Evolutionary conservation across 2,329 filamentous ascomycete species (phyloP).

Genomic region (Neopestalotiopsis clavispora): DNA sequence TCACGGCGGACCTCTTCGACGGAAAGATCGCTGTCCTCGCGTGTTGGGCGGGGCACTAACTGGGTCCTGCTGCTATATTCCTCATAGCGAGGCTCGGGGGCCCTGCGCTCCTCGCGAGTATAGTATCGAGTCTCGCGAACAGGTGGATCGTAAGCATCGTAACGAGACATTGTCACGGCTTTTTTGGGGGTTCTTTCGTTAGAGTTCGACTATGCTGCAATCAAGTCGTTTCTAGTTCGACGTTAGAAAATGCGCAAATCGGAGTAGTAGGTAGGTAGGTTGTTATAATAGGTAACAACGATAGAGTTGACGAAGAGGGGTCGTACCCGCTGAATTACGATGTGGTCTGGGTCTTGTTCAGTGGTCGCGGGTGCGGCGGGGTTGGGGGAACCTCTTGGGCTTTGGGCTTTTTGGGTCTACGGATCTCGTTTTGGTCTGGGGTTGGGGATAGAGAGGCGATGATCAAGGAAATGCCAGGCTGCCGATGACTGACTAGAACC

Average conservation of each 20-base stretch:
- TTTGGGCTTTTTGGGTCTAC: background rate
- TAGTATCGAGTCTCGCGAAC: conserved; percentile 55
- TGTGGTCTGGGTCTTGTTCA: background rate
- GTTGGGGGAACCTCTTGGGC: background rate
- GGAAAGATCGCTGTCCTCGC: conserved; percentile 76
- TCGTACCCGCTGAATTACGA: conserved; percentile 6
- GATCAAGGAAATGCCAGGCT: background rate
- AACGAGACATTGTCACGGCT: conserved; percentile 46
- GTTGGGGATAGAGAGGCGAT: background rate
- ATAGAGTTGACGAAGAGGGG: conserved; percentile 14
- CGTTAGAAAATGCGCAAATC: background rate
- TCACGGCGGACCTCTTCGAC: conserved; percentile 85
- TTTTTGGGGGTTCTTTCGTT: conserved; percentile 28
- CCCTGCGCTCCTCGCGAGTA: conserved; percentile 55
- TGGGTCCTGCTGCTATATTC: conserved; percentile 45
- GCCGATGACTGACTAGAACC: background rate
- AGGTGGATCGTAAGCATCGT: conserved; percentile 58
- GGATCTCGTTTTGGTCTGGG: background rate
- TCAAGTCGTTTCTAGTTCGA: background rate
- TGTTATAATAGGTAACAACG: background rate
- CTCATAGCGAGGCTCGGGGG: conserved; percentile 54
- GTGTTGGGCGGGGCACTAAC: conserved; percentile 57
- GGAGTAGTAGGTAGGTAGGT: background rate
- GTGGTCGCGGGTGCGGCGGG: background rate
- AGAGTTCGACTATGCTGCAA: conserved; percentile 71